A percentile compares a stretch with the other conserved stretches of the same genome.
phyloP scores from a whole-genome alignment of 768 basidiomycete genomes.

The Naganishia kalamii region DNA sequence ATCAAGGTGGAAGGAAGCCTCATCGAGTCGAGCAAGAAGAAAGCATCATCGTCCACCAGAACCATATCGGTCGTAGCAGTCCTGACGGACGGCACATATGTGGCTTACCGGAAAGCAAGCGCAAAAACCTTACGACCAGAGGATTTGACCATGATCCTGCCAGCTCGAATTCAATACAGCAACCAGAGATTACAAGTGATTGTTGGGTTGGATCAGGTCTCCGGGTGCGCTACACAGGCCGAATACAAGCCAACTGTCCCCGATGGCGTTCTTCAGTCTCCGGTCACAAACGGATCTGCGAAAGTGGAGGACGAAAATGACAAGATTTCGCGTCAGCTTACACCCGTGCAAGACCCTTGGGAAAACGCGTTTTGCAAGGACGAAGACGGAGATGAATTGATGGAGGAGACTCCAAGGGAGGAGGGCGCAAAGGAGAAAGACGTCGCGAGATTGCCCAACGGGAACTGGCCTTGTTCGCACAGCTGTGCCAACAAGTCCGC shows the following conservation, averaged over 20 bases:
- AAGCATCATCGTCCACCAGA: conserved; percentile 46
- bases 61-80: conserved; percentile 68
- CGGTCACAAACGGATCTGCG: background rate
- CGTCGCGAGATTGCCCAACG: conserved; percentile 15
- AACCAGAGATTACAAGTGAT: conserved; percentile 54
- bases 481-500: background rate
- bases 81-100: conserved; percentile 65
- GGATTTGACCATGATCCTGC: conserved; percentile 58
- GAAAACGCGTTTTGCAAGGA: background rate
- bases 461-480: conserved; percentile 22
- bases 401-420: background rate
- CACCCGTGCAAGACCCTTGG: background rate
- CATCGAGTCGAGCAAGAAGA: conserved; percentile 55
- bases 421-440: background rate
- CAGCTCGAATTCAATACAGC: conserved; percentile 61
- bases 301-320: background rate
- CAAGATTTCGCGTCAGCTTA: background rate
- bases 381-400: background rate
- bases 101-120: conserved; percentile 67
- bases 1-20: conserved; percentile 56
- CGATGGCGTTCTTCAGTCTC: background rate
- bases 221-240: conserved; percentile 62
- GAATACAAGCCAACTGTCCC: conserved; percentile 53
- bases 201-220: conserved; percentile 22
- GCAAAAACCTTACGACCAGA: conserved; percentile 60